Percentiles rank a stretch among this genome's conserved stretches.
phyloP scores from a whole-genome alignment of 1,284 basidiomycete genomes.

The Sporisorium iseilematis-ciliati region DNA sequence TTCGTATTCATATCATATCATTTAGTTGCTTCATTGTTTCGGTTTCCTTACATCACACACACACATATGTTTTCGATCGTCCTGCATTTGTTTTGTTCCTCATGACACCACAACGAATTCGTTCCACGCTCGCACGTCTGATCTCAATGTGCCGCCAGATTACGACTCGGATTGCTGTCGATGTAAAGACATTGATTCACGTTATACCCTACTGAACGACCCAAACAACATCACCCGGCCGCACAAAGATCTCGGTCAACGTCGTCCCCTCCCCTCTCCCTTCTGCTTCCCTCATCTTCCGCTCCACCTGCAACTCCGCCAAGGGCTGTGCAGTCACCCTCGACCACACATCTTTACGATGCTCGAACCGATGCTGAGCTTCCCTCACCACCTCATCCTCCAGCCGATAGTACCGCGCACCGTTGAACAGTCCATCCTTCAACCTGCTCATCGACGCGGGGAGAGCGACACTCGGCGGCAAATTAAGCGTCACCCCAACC shows the following conservation, averaged over 20 bases:
- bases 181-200: too few relatives aligned
- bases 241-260: conserved; percentile 34
- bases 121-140: not conserved
- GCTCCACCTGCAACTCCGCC: not conserved
- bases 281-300: not conserved
- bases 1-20: not conserved
- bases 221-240: conserved; percentile 55
- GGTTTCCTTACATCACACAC: not conserved
- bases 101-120: not conserved
- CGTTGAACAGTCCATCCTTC: conserved; percentile 80
- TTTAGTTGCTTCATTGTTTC: not conserved
- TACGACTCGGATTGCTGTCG: too few relatives aligned
- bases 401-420: conserved; percentile 79
- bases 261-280: not conserved
- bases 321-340: conserved; percentile 12
- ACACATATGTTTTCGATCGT: not conserved
- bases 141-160: too few relatives aligned
- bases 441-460: not conserved
- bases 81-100: not conserved
- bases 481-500: conserved; percentile 46
- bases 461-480: not conserved
- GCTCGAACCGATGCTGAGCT: conserved; percentile 1
- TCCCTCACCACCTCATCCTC: conserved; percentile 65
- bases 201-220: conserved; percentile 27
- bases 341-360: conserved; percentile 8